phyloP scores from a whole-genome alignment of 2,329 filamentous ascomycete genomes.

The Microsporum ferrugineum region DNA sequence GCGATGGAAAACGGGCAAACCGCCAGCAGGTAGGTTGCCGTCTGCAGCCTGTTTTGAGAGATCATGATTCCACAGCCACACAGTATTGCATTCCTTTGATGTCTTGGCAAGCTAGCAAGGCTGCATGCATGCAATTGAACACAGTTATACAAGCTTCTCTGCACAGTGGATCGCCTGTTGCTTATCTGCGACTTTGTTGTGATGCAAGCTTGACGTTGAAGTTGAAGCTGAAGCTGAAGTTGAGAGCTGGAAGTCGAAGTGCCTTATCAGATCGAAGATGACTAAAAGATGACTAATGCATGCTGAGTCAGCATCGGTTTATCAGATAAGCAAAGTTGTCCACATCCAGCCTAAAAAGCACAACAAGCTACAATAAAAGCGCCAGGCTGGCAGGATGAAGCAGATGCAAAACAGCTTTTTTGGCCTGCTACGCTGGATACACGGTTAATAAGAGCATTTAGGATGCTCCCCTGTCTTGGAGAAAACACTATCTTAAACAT shows the following conservation, averaged over 20 bases:
- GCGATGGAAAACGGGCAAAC: slow-evolving; percentile 55
- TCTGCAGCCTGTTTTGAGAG: slow-evolving; percentile 47
- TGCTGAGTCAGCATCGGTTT: not conserved
- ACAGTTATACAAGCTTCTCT: not conserved
- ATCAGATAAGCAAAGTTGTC: not conserved
- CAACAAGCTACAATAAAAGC: not conserved
- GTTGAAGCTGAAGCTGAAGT: not conserved
- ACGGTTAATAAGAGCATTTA: not conserved
- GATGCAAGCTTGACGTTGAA: not conserved
- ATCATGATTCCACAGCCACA: slow-evolving; percentile 28
- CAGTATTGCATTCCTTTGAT: not conserved
- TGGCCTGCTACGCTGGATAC: not conserved
- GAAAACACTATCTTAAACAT: not conserved
- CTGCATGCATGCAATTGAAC: not conserved
- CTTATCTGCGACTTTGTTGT: not conserved
- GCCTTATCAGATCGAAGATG: not conserved
- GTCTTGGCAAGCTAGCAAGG: not conserved
- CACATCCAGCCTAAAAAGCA: not conserved
- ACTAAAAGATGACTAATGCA: not conserved
- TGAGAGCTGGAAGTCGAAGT: not conserved
- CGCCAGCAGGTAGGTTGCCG: slow-evolving; percentile 49
- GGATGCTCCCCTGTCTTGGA: not conserved
- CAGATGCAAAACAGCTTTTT: not conserved
- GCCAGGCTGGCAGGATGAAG: slow-evolving; percentile 1
- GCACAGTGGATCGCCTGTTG: not conserved